Evolutionary conservation across 768 basidiomycete genomes (phyloP), one percentile per base, ranked within the genome.

Genomic region (Pleurotus eryngii): DNA sequence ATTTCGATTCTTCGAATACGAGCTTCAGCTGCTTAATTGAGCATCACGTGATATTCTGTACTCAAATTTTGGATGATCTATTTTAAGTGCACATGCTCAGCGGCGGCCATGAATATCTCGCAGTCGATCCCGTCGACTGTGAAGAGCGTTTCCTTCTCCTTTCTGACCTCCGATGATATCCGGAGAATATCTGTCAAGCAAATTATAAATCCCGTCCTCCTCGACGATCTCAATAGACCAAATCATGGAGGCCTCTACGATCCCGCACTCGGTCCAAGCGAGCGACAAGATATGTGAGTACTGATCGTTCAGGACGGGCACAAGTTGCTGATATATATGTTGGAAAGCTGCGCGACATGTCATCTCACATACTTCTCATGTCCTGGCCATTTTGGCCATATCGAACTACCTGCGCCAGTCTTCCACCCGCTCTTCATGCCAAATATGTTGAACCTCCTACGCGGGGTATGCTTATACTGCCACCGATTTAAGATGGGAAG

Each of bases 371-470:
- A 94, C 67, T 98, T 89, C 75, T 88, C 89, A 59, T 99, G 97
- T 71, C 95, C 97, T 1, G 97, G 97, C 15, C 97, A 99, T 72
- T 99, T 90, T 73, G 97, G 97, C 18, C 97, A 98, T 72, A 96
- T 99, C 59, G 94, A 98, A 60, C 82, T 99, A 5, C 95, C 96
- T 17, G 83, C 90, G 15, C 95, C 97, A 12, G 92, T 98, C 2
- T 98, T 91, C 68, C 96, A 99, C 67, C 97, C 97, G 0, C 75
- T 99, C 39, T 99, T 98, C 73, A 93, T 98, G 86, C 78, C 81
- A 30, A 92, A 95, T 65, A 87, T 90, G 78, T 95, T 87, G 69
- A 89, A 88, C 61, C 75, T 98, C 46, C 76, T 99, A 18, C 85
- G 95, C 57, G 89, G 88, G 38, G 85, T 85, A 12, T 99, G 97